A percentile compares a stretch with the other conserved stretches of the same genome.
Evolutionary conservation across 164 flowering plant genomes (phyloP).

Genomic region (Dillenia turbinata): DNA sequence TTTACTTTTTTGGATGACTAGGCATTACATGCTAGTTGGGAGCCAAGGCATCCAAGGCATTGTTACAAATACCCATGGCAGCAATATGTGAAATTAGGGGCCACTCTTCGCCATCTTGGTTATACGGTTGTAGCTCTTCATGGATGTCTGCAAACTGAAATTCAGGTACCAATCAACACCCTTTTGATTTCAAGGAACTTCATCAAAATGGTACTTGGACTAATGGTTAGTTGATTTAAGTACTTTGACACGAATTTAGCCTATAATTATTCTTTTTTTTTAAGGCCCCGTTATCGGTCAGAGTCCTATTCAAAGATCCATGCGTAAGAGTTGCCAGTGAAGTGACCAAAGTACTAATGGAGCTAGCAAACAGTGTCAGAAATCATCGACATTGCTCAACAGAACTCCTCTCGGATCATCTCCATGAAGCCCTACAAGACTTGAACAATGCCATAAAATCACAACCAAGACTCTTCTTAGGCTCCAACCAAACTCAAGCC

Average conservation of each 20-base stretch:
- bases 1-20: constrained; percentile 14
- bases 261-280: neutral
- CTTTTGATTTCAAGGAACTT: neutral
- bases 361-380: constrained; percentile 64
- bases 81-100: constrained; percentile 79
- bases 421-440: constrained; percentile 70
- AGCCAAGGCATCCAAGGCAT: constrained; percentile 74
- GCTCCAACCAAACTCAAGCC: constrained; percentile 36
- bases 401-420: constrained; percentile 58
- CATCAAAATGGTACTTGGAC: too few relatives aligned
- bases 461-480: constrained; percentile 80
- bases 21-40: constrained; percentile 98
- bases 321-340: constrained; percentile 59
- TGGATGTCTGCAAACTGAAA: constrained; percentile 83
- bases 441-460: constrained; percentile 73
- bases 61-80: constrained; percentile 75
- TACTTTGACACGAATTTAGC: neutral
- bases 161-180: constrained; percentile 48
- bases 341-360: constrained; percentile 59
- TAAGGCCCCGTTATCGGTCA: constrained; percentile 63
- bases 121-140: constrained; percentile 82
- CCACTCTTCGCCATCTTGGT: constrained; percentile 73
- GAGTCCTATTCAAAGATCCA: constrained; percentile 67
- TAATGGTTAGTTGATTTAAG: too few relatives aligned
- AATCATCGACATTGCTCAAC: constrained; percentile 60